Evolutionary conservation across 2,329 filamentous ascomycete genomes (phyloP).

Genomic region (Fusarium citri): DNA sequence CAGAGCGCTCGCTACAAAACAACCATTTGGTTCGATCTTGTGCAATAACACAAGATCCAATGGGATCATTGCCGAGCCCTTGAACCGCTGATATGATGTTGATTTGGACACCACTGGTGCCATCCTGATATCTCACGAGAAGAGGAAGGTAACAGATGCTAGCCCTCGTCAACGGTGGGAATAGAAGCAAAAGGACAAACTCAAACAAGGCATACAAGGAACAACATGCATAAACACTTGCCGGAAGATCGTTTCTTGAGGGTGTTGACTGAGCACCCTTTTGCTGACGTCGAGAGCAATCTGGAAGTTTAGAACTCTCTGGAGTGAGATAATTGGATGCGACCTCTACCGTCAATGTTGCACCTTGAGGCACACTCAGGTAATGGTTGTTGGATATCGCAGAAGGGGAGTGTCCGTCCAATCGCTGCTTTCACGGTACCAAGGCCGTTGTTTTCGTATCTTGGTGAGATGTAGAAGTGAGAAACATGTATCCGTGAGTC

Average conservation of each 20-base stretch:
- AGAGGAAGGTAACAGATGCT: slow-evolving; percentile 20
- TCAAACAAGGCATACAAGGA: not conserved
- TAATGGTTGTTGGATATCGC: not conserved
- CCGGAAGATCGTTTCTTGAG: not conserved
- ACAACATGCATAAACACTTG: not conserved
- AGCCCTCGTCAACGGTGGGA: not conserved
- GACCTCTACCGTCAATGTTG: not conserved
- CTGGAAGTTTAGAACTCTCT: slow-evolving; percentile 16
- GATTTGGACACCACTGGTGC: not conserved
- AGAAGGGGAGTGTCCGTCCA: not conserved
- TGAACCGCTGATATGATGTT: not conserved
- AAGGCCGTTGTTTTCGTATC: slow-evolving; percentile 23
- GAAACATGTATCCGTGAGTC: not conserved
- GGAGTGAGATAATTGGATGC: slow-evolving; percentile 1
- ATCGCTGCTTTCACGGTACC: not conserved
- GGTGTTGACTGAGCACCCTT: slow-evolving; percentile 12
- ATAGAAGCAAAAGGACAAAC: not conserved
- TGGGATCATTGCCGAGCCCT: not conserved
- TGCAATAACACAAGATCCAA: not conserved
- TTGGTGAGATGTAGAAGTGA: not conserved
- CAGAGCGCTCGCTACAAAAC: not conserved
- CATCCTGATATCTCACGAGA: not conserved
- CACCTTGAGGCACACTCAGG: not conserved
- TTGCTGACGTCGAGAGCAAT: not conserved
- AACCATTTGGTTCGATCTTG: not conserved